phyloP scores from a whole-genome alignment of 2,329 filamentous ascomycete genomes.

The Karstenula rhodostoma region DNA sequence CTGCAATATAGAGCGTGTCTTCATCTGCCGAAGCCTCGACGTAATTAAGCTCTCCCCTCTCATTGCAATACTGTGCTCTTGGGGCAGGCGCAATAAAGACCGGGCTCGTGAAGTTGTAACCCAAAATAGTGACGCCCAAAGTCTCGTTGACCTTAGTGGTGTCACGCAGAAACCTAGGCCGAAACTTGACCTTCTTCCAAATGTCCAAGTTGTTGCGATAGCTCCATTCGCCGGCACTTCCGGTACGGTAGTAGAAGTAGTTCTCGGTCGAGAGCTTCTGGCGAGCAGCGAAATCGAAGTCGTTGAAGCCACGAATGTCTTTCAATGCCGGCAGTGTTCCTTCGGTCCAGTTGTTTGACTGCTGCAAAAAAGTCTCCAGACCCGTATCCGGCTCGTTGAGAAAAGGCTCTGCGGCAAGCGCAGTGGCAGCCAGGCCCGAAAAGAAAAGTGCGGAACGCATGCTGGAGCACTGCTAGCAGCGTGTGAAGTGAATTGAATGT shows the following conservation, averaged over 20 bases:
- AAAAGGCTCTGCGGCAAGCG: conserved; percentile 15
- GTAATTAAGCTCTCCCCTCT: conserved; percentile 56
- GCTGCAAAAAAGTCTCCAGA: conserved; percentile 15
- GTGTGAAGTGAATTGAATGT: neutral
- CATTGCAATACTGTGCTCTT: conserved; percentile 49
- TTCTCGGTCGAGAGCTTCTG: conserved; percentile 54
- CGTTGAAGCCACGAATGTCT: conserved; percentile 56
- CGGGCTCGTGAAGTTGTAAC: conserved; percentile 59
- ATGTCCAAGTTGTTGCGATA: conserved; percentile 64
- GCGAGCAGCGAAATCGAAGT: conserved; percentile 61
- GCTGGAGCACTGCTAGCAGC: conserved; percentile 3
- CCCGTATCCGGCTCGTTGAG: conserved; percentile 20
- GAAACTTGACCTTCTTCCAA: conserved; percentile 52
- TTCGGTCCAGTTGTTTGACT: conserved; percentile 18
- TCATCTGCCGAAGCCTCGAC: conserved; percentile 55
- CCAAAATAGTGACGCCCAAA: conserved; percentile 57
- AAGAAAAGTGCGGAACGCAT: conserved; percentile 13
- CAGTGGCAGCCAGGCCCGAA: conserved; percentile 17
- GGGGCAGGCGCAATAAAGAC: conserved; percentile 58
- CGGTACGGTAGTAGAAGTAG: conserved; percentile 63
- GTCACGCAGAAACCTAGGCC: conserved; percentile 58
- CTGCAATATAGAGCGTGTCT: conserved; percentile 57
- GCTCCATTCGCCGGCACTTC: conserved; percentile 59
- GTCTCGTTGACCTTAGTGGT: conserved; percentile 46
- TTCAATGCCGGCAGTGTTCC: conserved; percentile 44